Evolutionary conservation across 2,329 filamentous ascomycete species (phyloP).

Genomic region (Diplocarpon mali): DNA sequence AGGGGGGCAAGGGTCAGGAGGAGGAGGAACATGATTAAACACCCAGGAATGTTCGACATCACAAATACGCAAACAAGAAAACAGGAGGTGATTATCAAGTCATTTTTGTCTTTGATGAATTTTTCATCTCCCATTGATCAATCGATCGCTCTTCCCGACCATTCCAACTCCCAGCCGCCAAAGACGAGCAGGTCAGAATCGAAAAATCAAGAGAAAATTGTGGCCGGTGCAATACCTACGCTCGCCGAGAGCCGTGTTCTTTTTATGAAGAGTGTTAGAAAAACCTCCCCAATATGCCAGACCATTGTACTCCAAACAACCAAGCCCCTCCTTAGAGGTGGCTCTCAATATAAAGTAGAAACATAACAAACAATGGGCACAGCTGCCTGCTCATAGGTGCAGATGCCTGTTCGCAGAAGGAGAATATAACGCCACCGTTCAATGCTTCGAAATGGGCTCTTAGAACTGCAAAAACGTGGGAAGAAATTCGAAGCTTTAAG

Average conservation of each 20-base stretch:
- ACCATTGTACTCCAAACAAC: slow-evolving; percentile 23
- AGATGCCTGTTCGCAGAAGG: slow-evolving; percentile 7
- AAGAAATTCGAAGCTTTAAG: slow-evolving; percentile 8
- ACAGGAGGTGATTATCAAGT: background rate
- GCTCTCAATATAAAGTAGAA: slow-evolving; percentile 17
- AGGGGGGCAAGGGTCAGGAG: too few species aligned
- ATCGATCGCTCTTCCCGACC: background rate
- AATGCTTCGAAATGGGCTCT: slow-evolving; percentile 16
- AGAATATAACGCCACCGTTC: slow-evolving; percentile 19
- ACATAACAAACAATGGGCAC: slow-evolving; percentile 18
- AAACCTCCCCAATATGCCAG: slow-evolving; percentile 16
- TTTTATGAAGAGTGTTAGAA: background rate
- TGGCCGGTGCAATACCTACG: background rate
- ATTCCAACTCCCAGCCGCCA: background rate
- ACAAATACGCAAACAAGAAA: background rate
- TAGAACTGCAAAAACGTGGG: slow-evolving; percentile 10
- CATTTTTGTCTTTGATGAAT: background rate
- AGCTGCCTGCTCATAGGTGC: slow-evolving; percentile 14
- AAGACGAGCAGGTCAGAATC: background rate
- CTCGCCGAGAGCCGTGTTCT: background rate
- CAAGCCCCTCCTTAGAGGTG: slow-evolving; percentile 12
- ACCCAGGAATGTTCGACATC: background rate
- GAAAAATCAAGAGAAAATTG: background rate
- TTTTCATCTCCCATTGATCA: background rate
- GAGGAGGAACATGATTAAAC: too few species aligned